Evolutionary conservation across 1,284 basidiomycete genomes (phyloP).

Genomic region (Tilletia horrida): DNA sequence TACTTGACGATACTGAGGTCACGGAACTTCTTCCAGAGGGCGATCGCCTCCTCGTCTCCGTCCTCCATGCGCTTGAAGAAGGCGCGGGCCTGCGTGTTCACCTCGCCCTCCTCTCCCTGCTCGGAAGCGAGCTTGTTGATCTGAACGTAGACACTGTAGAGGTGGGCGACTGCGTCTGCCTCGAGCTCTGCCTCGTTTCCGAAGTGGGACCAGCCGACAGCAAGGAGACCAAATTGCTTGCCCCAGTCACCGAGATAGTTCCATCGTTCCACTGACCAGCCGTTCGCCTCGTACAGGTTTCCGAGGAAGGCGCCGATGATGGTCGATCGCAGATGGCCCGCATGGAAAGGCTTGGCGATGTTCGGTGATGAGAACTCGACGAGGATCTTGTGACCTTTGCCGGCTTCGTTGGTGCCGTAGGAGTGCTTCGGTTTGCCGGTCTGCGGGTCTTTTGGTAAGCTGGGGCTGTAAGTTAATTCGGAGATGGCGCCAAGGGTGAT

Average conservation of each 20-base stretch:
- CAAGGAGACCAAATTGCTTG: constrained; percentile 69
- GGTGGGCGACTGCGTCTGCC: constrained; percentile 87
- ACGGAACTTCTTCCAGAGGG: constrained; percentile 89
- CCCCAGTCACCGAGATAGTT: constrained; percentile 72
- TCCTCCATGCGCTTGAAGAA: constrained; percentile 98
- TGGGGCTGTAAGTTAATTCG: constrained; percentile 58
- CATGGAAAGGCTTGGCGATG: constrained; percentile 98
- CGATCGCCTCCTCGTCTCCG: constrained; percentile 71
- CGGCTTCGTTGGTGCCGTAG: constrained; percentile 51
- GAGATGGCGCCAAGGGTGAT: constrained; percentile 79
- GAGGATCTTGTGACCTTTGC: constrained; percentile 48
- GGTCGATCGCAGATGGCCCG: constrained; percentile 91
- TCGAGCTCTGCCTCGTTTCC: constrained; percentile 79
- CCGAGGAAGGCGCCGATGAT: constrained; percentile 93
- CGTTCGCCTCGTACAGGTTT: constrained; percentile 86
- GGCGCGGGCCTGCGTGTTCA: constrained; percentile 77
- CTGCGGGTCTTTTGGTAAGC: constrained; percentile 47
- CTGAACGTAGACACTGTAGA: constrained; percentile 90
- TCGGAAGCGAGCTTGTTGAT: constrained; percentile 74
- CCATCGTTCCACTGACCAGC: constrained; percentile 84
- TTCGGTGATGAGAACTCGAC: constrained; percentile 93
- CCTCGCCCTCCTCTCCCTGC: constrained; percentile 60
- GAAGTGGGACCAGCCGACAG: constrained; percentile 86
- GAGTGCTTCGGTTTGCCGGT: constrained; percentile 26
- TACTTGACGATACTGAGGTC: constrained; percentile 88